phyloP scores from a whole-genome alignment of 306 rosid genomes.

The Castanospermum australe region DNA sequence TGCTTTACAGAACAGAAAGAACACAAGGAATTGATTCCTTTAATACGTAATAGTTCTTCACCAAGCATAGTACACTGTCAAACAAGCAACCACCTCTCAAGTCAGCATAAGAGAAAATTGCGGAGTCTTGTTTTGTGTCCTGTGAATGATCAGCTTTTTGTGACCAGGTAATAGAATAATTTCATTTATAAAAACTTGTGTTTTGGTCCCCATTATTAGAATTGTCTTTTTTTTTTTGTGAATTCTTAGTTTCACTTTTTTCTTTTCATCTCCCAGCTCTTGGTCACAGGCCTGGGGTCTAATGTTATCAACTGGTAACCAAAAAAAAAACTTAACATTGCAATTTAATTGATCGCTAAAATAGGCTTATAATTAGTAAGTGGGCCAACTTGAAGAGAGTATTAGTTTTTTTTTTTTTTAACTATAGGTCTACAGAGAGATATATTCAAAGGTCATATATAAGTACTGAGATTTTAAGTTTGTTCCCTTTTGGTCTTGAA shows the following conservation, averaged over 20 bases:
- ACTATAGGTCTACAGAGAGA: not conserved
- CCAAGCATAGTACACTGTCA: conserved; percentile 47
- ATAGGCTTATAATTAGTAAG: not conserved
- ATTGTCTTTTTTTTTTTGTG: not conserved
- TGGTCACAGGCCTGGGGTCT: not conserved
- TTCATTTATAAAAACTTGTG: conserved; percentile 2
- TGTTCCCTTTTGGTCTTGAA: not conserved
- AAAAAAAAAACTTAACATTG: not conserved
- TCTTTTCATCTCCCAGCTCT: conserved; percentile 12
- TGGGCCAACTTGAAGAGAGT: not conserved
- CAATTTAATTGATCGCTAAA: not conserved
- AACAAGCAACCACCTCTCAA: conserved; percentile 67
- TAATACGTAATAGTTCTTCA: conserved; percentile 52
- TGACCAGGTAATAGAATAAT: conserved; percentile 61
- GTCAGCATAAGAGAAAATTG: conserved; percentile 94
- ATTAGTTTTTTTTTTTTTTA: too few relatives aligned
- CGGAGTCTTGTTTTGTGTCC: conserved; percentile 80
- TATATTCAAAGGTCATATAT: not conserved
- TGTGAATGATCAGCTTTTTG: conserved; percentile 82
- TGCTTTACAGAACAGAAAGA: conserved; percentile 74
- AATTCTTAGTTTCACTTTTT: not conserved
- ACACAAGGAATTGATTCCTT: conserved; percentile 75
- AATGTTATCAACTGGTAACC: not conserved
- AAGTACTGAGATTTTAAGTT: not conserved
- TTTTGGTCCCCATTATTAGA: not conserved